These are phyloP conservation scores for Fusarium luffae DNA, from an alignment of 2,329 filamentous ascomycete species.

Conservation along the genomic window DNA sequence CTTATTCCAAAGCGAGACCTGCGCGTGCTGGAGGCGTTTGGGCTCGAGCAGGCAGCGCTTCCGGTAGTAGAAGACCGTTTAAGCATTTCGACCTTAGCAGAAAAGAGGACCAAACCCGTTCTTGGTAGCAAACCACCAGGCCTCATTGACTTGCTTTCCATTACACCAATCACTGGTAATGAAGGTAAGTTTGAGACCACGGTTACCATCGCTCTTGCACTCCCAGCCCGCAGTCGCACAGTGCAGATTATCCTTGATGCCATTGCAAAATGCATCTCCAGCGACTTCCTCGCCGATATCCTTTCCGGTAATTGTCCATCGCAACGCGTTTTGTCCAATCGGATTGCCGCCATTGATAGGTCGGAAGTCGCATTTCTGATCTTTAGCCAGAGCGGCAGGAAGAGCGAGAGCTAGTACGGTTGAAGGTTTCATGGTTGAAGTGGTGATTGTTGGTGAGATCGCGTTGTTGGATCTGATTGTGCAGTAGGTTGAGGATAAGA, in stretches of 20 bases:
- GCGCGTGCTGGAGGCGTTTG: neutral
- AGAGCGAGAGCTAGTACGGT: neutral
- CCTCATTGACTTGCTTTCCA: neutral
- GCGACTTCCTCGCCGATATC: neutral
- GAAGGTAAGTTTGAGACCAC: neutral
- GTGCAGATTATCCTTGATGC: neutral
- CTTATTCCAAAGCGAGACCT: neutral
- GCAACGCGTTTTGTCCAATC: neutral
- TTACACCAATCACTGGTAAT: neutral
- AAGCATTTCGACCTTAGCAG: neutral
- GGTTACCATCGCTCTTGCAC: neutral
- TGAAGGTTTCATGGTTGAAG: neutral
- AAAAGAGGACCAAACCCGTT: neutral
- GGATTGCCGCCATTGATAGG: neutral
- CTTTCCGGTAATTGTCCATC: constrained; percentile 1
- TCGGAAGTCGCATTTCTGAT: neutral
- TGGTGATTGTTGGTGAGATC: neutral
- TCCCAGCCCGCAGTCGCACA: fast-evolving
- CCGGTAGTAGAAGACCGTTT: neutral
- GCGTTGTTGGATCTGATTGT: neutral
- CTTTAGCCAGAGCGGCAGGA: neutral
- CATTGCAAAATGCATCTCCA: neutral
- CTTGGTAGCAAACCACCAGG: neutral
- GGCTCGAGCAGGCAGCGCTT: neutral
- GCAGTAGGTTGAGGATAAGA: neutral